Percentiles rank a stretch among this genome's conserved stretches.
Evolutionary conservation across 805 yeast species (phyloP).

Genomic region (Barnettozyma wickerhamii): DNA sequence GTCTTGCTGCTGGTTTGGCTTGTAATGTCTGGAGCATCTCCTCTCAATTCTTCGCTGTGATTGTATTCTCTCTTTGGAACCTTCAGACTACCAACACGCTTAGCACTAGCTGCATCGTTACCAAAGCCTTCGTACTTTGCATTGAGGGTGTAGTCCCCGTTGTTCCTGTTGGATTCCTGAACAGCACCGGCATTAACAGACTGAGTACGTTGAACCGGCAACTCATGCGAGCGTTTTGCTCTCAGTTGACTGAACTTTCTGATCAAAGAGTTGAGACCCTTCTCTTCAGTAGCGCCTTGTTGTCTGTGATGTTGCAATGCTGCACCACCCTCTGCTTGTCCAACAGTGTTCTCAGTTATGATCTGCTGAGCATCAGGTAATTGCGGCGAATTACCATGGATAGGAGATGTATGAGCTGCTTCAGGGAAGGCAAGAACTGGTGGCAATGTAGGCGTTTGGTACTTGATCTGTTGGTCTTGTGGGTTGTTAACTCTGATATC

Average conservation of each 20-base stretch:
- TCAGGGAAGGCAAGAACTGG: slow-evolving; percentile 43
- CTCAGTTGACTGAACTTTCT: slow-evolving; percentile 28
- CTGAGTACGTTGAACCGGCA: slow-evolving; percentile 6
- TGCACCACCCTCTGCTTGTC: slow-evolving; percentile 31
- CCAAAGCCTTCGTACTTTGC: slow-evolving; percentile 7
- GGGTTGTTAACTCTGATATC: background rate
- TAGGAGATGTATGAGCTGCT: slow-evolving; percentile 48
- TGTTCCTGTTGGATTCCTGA: background rate
- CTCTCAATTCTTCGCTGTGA: slow-evolving; percentile 11
- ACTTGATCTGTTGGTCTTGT: background rate
- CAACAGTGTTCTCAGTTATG: slow-evolving; percentile 37
- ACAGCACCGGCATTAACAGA: slow-evolving; percentile 6
- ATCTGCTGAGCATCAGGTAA: slow-evolving; percentile 37
- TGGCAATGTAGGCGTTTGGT: slow-evolving; percentile 33
- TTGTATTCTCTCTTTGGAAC: slow-evolving; percentile 13
- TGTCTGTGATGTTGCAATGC: slow-evolving; percentile 31
- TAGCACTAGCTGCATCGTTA: slow-evolving; percentile 16
- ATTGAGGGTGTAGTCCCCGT: slow-evolving; percentile 1
- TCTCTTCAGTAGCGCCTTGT: slow-evolving; percentile 30
- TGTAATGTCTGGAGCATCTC: background rate
- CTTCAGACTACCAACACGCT: slow-evolving; percentile 25
- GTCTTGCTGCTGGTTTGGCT: slow-evolving; percentile 9
- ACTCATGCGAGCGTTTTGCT: slow-evolving; percentile 10
- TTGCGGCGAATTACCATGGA: slow-evolving; percentile 38
- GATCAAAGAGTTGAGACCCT: slow-evolving; percentile 26